Evolutionary conservation across 1,284 basidiomycete species (phyloP), one percentile per base, ranked within the genome.

Genomic region (Porodaedalea pini): DNA sequence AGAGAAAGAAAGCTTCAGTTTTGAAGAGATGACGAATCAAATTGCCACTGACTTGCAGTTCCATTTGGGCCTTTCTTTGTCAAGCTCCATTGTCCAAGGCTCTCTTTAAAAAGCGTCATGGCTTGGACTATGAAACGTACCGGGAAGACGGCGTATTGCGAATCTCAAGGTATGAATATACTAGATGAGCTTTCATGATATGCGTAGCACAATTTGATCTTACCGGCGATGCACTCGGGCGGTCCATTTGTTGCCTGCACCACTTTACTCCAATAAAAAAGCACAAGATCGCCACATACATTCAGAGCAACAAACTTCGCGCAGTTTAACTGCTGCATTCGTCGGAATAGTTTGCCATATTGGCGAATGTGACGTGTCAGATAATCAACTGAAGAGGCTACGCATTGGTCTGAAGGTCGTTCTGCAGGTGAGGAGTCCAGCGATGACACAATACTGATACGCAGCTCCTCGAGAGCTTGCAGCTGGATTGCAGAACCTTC

Each of bases 101-200:
- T 88, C 58, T 94, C 92, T 68, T 91, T 93, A 76, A 95, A 94
- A 2, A 96, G 73, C 1, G 90, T 84, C 83, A 96, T 86, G 0
- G 88, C 90, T 63, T 94, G 88, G 0, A 95, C 86, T 55, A 95
- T 75, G 66, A 92, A 88, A 4, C 86, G 81, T n/a, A 88, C 75
- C 25, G 90, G 90, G 66, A 83, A 90, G 0, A 85, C 70, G 1
- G 83, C 86, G 27, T 60, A 61, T 8, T 67, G 52, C 1, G 75
- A 78, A 64, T 87, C 82, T 83, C 62, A n/a, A 49, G 25, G 25
- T 6, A 21, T 53, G 23, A 51, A 54, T 23, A n/a, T 2, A 11
- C 21, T 25, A 37, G 6, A 15, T 29, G 17, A 27, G 32, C 4
- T 29, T n/a, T 36, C 4, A 36, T 34, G 23, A 37, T 32, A 29